Base-by-base conservation (phyloP, 1,284 basidiomycete genomes). In the Tilletia indica region DNA sequence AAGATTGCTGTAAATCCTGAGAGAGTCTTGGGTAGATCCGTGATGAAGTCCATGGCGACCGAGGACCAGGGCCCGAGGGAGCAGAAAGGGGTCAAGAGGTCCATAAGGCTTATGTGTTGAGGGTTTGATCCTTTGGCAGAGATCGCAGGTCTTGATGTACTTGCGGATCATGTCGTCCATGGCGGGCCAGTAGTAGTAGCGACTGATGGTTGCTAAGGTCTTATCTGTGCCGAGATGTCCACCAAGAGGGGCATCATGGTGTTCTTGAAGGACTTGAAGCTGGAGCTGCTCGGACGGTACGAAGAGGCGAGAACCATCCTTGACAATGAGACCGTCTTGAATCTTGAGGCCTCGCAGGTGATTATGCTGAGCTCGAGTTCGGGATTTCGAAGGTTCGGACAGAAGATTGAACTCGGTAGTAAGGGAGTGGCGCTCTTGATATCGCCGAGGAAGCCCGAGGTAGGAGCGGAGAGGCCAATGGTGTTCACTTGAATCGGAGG, bases 201-300 rank as follows among this genome's bases (percentile, higher is more conserved):
- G 70, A 14, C n/a, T 11, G 2, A 84, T 51, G 2, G 78, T 61
- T 5, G 78, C 48, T 72, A 79, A 49, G 0, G 86, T 88, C 70
- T 85, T 86, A 0, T 70, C 76, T 2, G 77, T 70, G 0, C 88
- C 88, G 0, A 83, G 86, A 74, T 89, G 88, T 3, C 88, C 74
- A 42, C 82, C 80, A 1, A 75, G 34, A 5, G 67, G 66, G 0
- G 64, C 36, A 71, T 83, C 80, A 72, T 85, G 85, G 0, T 25
- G 64, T 16, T 72, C 51, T 16, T 71, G 21, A 8, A 84, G 45
- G 21, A 85, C 67, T 38, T 47, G n/a, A 36, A 61, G 58, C 21
- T 31, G 58, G 8, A 61, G 34, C 19, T 14, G 14, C 31, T 61
- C 58, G 3, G 58, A n/a, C 25, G 58, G 58, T 34, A 61, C 58